Percentiles rank a stretch among this genome's conserved stretches.
phyloP scores from a whole-genome alignment of 1,284 basidiomycete species.

The Melampsora occidentalis region DNA sequence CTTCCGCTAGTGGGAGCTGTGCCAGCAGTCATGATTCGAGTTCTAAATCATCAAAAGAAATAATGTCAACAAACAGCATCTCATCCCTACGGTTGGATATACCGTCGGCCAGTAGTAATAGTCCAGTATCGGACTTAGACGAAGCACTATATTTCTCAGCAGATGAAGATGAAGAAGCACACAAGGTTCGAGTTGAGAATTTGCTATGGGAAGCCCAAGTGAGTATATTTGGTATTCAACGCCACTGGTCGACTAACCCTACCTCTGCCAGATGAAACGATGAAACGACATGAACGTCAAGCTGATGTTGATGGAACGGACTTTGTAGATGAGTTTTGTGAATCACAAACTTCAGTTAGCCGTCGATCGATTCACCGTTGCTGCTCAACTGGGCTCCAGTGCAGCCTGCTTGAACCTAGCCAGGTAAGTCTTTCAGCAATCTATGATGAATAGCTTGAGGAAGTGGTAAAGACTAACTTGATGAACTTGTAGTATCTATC shows the following conservation, averaged over 20 bases:
- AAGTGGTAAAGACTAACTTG: background rate
- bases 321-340: background rate
- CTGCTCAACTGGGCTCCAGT: background rate
- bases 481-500: background rate
- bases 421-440: background rate
- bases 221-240: background rate
- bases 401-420: conserved; percentile 2
- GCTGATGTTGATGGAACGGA: background rate
- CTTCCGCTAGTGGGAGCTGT: background rate
- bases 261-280: background rate
- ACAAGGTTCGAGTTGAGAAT: background rate
- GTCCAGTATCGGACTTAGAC: background rate
- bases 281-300: background rate
- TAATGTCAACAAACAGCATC: background rate
- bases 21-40: conserved; percentile 9
- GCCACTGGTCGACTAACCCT: background rate
- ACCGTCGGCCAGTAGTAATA: background rate
- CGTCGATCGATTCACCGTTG: background rate
- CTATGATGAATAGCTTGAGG: background rate
- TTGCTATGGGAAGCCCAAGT: conserved; percentile 4
- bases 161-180: background rate
- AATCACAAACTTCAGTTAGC: conserved; percentile 4
- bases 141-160: background rate
- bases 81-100: background rate
- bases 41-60: background rate